Evolutionary conservation across 2,329 filamentous ascomycete genomes (phyloP).

Genomic region (Macroventuria anomochaeta): DNA sequence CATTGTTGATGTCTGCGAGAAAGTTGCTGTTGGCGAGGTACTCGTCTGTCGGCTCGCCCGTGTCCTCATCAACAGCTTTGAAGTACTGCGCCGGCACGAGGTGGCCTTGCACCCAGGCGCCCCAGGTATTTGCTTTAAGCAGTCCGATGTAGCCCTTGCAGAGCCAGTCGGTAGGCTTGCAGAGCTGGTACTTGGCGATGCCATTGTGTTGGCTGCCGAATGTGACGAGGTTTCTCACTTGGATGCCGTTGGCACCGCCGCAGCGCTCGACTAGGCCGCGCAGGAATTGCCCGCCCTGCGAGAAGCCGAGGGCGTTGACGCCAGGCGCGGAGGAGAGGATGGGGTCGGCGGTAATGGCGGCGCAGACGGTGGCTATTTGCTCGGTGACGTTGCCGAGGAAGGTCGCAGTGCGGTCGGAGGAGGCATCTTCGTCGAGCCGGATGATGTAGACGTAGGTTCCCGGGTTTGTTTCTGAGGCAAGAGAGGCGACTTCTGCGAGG

Average conservation of each 20-base stretch:
- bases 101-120: conserved; percentile 73
- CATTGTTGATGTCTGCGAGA: conserved; percentile 95
- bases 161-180: conserved; percentile 73
- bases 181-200: conserved; percentile 81
- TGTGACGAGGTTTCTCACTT: conserved; percentile 79
- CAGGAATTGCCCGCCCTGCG: conserved; percentile 95
- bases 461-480: conserved; percentile 76
- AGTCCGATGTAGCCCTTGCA: conserved; percentile 82
- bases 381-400: conserved; percentile 89
- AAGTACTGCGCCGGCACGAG: conserved; percentile 96
- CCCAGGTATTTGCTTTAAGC: conserved; percentile 82
- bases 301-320: conserved; percentile 92
- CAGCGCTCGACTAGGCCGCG: conserved; percentile 88
- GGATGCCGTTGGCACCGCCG: conserved; percentile 62
- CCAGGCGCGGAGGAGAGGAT: conserved; percentile 82
- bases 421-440: conserved; percentile 69
- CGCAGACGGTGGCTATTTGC: conserved; percentile 79
- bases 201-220: conserved; percentile 94
- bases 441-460: conserved; percentile 86
- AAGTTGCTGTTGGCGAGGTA: conserved; percentile 88
- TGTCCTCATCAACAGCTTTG: conserved; percentile 69
- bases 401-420: conserved; percentile 77
- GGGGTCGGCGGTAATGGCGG: conserved; percentile 74
- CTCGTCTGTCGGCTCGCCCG: conserved; percentile 58
- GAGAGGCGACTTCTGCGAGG: conserved; percentile 71